Conservation (phyloP, 2,329 filamentous ascomycete species). For the Aspergillus hiratsukae region DNA sequence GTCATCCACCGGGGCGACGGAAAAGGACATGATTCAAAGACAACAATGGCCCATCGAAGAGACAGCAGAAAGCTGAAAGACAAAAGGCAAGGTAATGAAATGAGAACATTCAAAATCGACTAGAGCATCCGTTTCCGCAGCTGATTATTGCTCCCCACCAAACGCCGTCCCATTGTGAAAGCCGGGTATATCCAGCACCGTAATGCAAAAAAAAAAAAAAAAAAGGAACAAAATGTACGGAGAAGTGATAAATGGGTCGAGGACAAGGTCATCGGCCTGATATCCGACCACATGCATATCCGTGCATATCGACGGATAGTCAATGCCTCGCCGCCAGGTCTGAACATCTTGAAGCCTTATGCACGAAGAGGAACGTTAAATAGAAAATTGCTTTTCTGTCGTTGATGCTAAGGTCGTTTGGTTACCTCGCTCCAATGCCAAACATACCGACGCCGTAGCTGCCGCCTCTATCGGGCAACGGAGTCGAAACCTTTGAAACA, state of each 20-base stretch:
- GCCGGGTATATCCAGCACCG: slow-evolving; percentile 48
- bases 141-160: slow-evolving; percentile 20
- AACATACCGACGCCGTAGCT: slow-evolving; percentile 44
- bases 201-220: slow-evolving; percentile 45
- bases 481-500: slow-evolving; percentile 36
- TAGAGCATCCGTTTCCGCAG: slow-evolving; percentile 10
- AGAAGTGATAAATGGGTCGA: slow-evolving; percentile 21
- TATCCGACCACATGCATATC: neutral
- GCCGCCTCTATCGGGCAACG: slow-evolving; percentile 36
- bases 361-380: slow-evolving; percentile 16
- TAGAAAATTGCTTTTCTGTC: slow-evolving; percentile 20
- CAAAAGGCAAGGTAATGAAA: neutral
- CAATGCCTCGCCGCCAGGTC: slow-evolving; percentile 12
- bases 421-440: slow-evolving; percentile 42
- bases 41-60: neutral
- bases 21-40: neutral
- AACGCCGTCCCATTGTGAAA: slow-evolving; percentile 41
- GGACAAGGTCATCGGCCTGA: slow-evolving; percentile 10
- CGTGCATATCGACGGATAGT: slow-evolving; percentile 3
- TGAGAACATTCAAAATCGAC: slow-evolving; percentile 12
- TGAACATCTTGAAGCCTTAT: slow-evolving; percentile 17
- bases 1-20: neutral
- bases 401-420: slow-evolving; percentile 11
- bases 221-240: slow-evolving; percentile 36
- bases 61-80: neutral